Base-by-base conservation (phyloP, 2,329 filamentous ascomycete species). In the Xylaria sp. region DNA sequence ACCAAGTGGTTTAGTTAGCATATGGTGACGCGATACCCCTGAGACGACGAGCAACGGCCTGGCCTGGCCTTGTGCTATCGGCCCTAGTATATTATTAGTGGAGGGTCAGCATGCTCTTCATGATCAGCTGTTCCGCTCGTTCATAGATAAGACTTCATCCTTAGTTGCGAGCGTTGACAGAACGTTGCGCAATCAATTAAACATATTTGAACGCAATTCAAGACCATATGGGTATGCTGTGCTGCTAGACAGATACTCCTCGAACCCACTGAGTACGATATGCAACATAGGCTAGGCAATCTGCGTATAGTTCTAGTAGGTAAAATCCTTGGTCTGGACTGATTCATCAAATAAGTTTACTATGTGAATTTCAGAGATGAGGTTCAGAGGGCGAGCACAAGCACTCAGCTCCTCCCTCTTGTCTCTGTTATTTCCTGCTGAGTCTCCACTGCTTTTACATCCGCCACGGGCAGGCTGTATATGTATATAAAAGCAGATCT, bases 1-100 rank as follows among this genome's bases (percentile, higher is more conserved):
- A 74, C 74, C 73, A 72, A 76, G 75, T 76, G 73, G 75, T 75
- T 73, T 71, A 68, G 69, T 72, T 68, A 5, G 60, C 55, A 48
- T 43, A 51, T 66, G 64, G 20, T 72, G 36, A 59, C 46, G 57
- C 68, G 73, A 77, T 77, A 77, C 74, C 75, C 74, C 31, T 23
- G 60, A 63, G 49, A 67, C 49, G 58, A 66, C 41, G 48, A 69
- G 43, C 62, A 51, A 43, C 41, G 28, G 7, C 36, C 3, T 31
- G 23, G 33, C 18, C 31, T 64, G 36, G 60, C 51, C 25, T 60
- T 55, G 7, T 23, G 20, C 41, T 48, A 39, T 54, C 49, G 46
- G 65, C 43, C 55, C 36, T 36, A n/a, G 41, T 46, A 33, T 39
- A n/a, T 49, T 41, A 57, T 10, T 20, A 25, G 31, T 31, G 25